Evolutionary conservation across 805 yeast genomes (phyloP).

Genomic region (Jamesozyma lodderae): DNA sequence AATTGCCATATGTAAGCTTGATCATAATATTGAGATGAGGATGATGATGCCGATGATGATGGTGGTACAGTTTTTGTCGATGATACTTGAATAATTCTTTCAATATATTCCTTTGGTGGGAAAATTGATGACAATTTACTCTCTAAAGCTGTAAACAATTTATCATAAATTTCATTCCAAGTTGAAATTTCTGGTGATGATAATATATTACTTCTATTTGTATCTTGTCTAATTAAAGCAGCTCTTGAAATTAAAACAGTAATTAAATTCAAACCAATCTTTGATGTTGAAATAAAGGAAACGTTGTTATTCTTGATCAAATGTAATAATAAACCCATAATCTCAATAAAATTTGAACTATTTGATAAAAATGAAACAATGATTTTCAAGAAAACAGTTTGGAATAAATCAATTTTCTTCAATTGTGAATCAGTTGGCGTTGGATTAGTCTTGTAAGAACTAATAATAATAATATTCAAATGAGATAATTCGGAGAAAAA

Average conservation of each 20-base stretch:
- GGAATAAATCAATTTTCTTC: constrained; percentile 67
- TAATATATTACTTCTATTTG: constrained; percentile 33
- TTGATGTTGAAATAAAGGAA: constrained; percentile 45
- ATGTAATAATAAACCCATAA: constrained; percentile 64
- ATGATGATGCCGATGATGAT: constrained; percentile 22
- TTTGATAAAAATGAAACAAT: constrained; percentile 69
- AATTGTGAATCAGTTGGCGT: constrained; percentile 44
- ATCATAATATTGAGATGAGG: constrained; percentile 34
- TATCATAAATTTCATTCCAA: constrained; percentile 80
- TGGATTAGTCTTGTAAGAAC: constrained; percentile 63
- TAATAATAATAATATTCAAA: constrained; percentile 65
- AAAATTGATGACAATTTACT: constrained; percentile 69
- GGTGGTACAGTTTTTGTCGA: neutral
- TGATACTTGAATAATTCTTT: constrained; percentile 11
- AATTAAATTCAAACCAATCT: constrained; percentile 76
- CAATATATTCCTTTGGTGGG: constrained; percentile 50
- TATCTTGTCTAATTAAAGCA: constrained; percentile 83
- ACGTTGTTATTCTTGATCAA: constrained; percentile 64
- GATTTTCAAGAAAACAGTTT: constrained; percentile 71
- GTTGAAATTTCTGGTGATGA: constrained; percentile 34
- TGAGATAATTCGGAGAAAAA: constrained; percentile 74
- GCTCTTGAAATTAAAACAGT: constrained; percentile 89
- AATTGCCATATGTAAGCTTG: constrained; percentile 94
- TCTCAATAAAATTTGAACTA: constrained; percentile 71
- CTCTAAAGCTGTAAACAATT: constrained; percentile 68